Base-by-base conservation (phyloP, 768 basidiomycete genomes). In the Russula griseocarnosa region DNA sequence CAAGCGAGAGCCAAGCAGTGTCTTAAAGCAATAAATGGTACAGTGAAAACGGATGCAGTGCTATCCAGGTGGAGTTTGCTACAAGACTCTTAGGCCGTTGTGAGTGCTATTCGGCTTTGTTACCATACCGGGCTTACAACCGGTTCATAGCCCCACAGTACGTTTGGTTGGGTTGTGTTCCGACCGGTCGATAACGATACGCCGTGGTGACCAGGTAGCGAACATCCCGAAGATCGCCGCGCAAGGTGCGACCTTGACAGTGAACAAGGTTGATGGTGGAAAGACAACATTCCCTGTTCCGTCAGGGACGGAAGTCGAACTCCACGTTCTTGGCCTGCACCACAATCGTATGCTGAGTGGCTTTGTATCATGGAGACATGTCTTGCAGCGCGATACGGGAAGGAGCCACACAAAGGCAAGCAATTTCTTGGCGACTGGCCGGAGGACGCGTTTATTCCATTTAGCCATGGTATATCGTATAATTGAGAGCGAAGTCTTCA, bases 361-460 rank as follows among this genome's bases (percentile, higher is more conserved):
- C 16, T 11, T 34, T 49, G 5, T 26, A 32, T 36, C 10, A 7
- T 5, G 5, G 22, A 7, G 13, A 22, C 3, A 32, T n/a, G 24
- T 36, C 32, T 24, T 36, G 24, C 65, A 84, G 83, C 83, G 26
- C 77, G 78, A 36, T 83, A 84, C 69, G 84, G 84, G 83, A 71
- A 79, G 56, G 76, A 84, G 50, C 83, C 84, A 3, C 65, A 79
- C 34, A 67, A n/a, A n/a, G 67, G 13, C 5, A 69, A 71, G 38
- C 67, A 76, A 28, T 77, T 77, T 63, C 58, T 76, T 3, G 69
- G 69, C 42, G 71, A 72, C 56, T 76, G 71, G 69, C 67, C 72
- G 16, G 67, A 66, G 62, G 73, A 76, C 52, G 76, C 75, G 0
- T 76, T 75, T 63, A n/a, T 74, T 18, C 72, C 75, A 0, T 76